phyloP scores from a whole-genome alignment of 2,329 filamentous ascomycete genomes.

The Aspergillus luchuensis region DNA sequence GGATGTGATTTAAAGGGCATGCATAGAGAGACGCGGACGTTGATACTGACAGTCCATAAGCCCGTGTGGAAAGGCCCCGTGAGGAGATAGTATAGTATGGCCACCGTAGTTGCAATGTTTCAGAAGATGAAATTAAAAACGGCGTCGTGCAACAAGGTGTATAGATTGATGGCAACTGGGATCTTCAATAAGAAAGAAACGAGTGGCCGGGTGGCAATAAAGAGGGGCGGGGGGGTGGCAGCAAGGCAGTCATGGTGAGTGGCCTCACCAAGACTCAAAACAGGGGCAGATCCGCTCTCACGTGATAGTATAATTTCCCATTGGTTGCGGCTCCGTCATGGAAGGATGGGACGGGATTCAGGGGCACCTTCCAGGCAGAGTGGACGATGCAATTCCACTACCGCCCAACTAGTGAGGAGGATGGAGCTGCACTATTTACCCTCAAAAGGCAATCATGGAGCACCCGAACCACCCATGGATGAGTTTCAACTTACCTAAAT shows the following conservation, averaged over 20 bases:
- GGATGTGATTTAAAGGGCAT: too few relatives aligned
- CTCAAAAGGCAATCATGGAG: neutral
- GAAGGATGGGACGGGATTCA: neutral
- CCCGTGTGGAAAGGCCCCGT: too few relatives aligned
- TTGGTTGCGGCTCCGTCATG: neutral
- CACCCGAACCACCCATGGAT: neutral
- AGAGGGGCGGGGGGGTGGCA: neutral
- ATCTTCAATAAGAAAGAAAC: neutral
- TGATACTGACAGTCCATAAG: too few relatives aligned
- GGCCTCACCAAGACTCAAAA: neutral
- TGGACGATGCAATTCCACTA: neutral
- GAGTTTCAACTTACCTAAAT: neutral
- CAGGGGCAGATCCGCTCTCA: neutral
- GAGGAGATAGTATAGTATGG: too few relatives aligned
- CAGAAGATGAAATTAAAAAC: too few relatives aligned
- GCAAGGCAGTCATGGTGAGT: neutral
- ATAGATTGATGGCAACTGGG: neutral
- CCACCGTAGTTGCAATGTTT: too few relatives aligned
- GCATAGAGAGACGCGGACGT: too few relatives aligned
- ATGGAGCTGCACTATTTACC: constrained; percentile 3
- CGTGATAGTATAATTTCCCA: neutral
- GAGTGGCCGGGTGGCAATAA: neutral
- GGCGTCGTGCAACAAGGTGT: neutral
- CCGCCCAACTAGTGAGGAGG: neutral
- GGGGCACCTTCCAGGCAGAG: neutral